Base-by-base conservation (phyloP, 2,329 filamentous ascomycete species). In the Colletotrichum navitas region DNA sequence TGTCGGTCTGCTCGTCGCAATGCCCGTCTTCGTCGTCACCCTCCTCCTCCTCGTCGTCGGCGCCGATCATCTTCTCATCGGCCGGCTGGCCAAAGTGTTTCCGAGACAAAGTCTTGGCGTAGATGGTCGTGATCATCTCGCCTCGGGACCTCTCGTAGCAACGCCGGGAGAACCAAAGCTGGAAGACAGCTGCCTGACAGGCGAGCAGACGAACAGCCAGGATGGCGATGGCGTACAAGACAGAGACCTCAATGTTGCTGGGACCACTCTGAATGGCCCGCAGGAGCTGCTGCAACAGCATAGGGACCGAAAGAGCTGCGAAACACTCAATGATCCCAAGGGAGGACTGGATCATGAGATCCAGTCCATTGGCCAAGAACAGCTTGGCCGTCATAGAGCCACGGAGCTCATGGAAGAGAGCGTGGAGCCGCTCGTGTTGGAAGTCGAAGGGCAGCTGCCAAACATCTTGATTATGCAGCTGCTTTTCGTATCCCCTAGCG, bases 111-210 rank as follows among this genome's bases (percentile, higher is more conserved):
- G 91, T 92, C 80, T 95, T 95, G 76, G 94, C 92, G 76, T 94
- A 94, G 16, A 95, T 86, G 88, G 94, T 94, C 21, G 93, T 95
- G 70, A 95, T 92, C 87, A 95, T 89, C 81, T 97, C 94, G 5
- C 94, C 94, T 59, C 94, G 86, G 6, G 92, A 94, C 69, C 94
- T 85, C 79, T 97, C 94, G 76, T 97, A 97, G 36, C 89, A 89
- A 71, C 95, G 90, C 74, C 94, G 89, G n/a, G 91, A 90, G 77
- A 92, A 97, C 94, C 94, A 97, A 0, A 94, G 83, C 32, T 84
- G 89, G 76, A 95, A 89, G 0, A 94, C 89, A 6, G 86, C 86
- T 0, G 88, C 88, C 75, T 95, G 93, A 1, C 88, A 85, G 11
- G 87, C 86, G 8, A 91, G 76, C 1, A 94, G 81, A 43, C 92